Evolutionary conservation across 106 monocot genomes (phyloP), one percentile per base, ranked within the genome.

Genomic region (Dioscorea zingiberensis): DNA sequence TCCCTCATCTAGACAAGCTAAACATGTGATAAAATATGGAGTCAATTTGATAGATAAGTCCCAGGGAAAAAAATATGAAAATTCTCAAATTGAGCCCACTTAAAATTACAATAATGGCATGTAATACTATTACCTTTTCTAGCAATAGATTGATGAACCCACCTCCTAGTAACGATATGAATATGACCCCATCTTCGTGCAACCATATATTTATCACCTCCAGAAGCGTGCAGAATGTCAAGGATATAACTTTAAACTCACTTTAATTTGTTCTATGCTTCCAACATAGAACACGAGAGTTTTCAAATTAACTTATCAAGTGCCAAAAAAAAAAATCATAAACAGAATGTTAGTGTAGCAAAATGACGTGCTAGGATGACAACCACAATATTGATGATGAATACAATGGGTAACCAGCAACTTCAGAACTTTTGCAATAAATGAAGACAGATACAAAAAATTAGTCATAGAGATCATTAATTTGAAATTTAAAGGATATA

Each of bases 131-230:
- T 76, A 94, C 93, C 89, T 86, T 71, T 86, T 84, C 77, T 74
- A 57, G 75, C 79, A 72, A 91, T 71, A 65, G 79, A 92, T 48
- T 83, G 85, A 67, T 86, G 79, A 67, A 98, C 46, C 92, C 92
- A 98, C 73, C 73, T 85, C 27, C 81, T 73, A n/a, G 71, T 81
- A 45, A 92, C 89, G 71, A 89, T 79, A 71, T 83, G 83, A 68
- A 98, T 98, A 73, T 84, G 79, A 13, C 88, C 88, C 97, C 97
- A 98, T 76, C 71, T 85, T 74, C 58, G 54, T 49, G 97, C 97
- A 86, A 98, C 86, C 58, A 75, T 29, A 28, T 89, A 98, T 58
- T 98, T 98, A 71, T 98, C 92, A 44, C 97, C 92, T 76, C 68
- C 82, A 72, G 88, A 73, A 71, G 83, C 77, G 88, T 98, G 77